These are phyloP conservation scores for Fusarium sp. DNA, from an alignment of 2,329 filamentous ascomycete genomes.

Conservation along the genomic window DNA sequence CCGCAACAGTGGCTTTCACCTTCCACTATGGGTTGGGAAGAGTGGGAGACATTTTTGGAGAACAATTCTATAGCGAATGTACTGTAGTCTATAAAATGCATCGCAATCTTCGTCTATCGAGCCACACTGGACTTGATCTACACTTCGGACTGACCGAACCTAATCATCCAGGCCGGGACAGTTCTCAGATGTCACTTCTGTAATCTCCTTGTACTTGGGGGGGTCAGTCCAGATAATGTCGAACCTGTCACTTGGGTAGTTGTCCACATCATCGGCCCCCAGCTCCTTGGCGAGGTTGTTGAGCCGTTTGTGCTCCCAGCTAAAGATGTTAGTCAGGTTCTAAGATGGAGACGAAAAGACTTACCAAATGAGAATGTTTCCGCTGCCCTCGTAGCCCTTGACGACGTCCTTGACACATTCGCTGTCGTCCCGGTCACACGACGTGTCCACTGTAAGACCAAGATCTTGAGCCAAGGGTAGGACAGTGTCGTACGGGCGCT, in stretches of 20 bases:
- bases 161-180: slow-evolving; percentile 64
- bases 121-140: neutral
- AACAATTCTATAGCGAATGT: neutral
- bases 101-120: neutral
- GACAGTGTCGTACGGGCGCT: slow-evolving; percentile 68
- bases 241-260: slow-evolving; percentile 63
- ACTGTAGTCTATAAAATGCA: neutral
- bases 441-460: slow-evolving; percentile 65
- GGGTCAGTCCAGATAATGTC: slow-evolving; percentile 70
- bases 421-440: slow-evolving; percentile 67
- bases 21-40: slow-evolving; percentile 20
- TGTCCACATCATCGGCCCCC: slow-evolving; percentile 61
- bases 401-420: slow-evolving; percentile 66
- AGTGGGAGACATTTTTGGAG: slow-evolving; percentile 17
- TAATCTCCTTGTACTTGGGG: slow-evolving; percentile 60
- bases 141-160: neutral
- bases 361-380: slow-evolving; percentile 70
- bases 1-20: slow-evolving; percentile 29
- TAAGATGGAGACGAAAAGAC: neutral
- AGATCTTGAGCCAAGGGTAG: slow-evolving; percentile 66
- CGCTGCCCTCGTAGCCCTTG: slow-evolving; percentile 57
- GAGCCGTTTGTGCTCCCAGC: slow-evolving; percentile 69
- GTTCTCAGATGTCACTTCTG: slow-evolving; percentile 59
- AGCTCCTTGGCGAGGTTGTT: slow-evolving; percentile 64
- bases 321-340: slow-evolving; percentile 27